Percentiles rank a stretch among this genome's conserved stretches.
These are phyloP conservation scores for Chaetomiaceae sp. DNA, from an alignment of 2,329 filamentous ascomycete genomes.

Conservation along the genomic window DNA sequence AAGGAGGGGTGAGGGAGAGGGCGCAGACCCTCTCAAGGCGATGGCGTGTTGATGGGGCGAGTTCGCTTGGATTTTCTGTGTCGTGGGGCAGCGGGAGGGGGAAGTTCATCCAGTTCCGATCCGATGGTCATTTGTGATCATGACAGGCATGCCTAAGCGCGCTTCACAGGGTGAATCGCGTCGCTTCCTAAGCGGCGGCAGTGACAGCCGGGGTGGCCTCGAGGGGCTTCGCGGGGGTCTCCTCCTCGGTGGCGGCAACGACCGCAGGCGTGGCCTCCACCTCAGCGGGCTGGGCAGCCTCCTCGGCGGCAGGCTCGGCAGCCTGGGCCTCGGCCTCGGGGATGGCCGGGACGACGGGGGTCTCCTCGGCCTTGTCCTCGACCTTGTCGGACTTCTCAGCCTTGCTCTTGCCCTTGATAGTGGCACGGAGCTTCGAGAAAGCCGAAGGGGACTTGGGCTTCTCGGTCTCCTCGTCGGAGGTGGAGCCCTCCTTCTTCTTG, in stretches of 20 bases:
- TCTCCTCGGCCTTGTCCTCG: slow-evolving; percentile 39
- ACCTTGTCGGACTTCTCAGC: slow-evolving; percentile 29
- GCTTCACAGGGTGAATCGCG: slow-evolving; percentile 8
- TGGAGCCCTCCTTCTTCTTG: slow-evolving; percentile 62
- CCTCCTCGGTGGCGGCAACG: slow-evolving; percentile 26
- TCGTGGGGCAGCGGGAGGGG: no score
- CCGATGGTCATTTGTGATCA: slow-evolving; percentile 20
- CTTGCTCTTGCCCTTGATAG: slow-evolving; percentile 44
- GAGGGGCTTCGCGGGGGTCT: slow-evolving; percentile 33
- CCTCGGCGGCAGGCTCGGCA: slow-evolving; percentile 28
- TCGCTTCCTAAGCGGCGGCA: slow-evolving; percentile 43
- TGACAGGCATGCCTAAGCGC: slow-evolving; percentile 14
- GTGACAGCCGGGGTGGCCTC: slow-evolving; percentile 42
- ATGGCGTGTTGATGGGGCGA: slow-evolving; percentile 19
- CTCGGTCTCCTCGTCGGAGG: slow-evolving; percentile 57
- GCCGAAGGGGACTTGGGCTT: slow-evolving; percentile 47
- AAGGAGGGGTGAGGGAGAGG: slow-evolving; percentile 5
- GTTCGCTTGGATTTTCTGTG: slow-evolving; percentile 24
- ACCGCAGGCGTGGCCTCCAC: slow-evolving; percentile 20
- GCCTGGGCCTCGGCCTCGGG: slow-evolving; percentile 25
- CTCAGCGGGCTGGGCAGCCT: slow-evolving; percentile 29
- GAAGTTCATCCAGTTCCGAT: slow-evolving; percentile 12
- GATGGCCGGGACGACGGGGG: slow-evolving; percentile 31
- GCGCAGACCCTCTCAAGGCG: slow-evolving; percentile 11
- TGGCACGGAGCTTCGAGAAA: slow-evolving; percentile 57